Conservation (phyloP, 1,139 yeast genomes). For the Kodamaea ohmeri region DNA sequence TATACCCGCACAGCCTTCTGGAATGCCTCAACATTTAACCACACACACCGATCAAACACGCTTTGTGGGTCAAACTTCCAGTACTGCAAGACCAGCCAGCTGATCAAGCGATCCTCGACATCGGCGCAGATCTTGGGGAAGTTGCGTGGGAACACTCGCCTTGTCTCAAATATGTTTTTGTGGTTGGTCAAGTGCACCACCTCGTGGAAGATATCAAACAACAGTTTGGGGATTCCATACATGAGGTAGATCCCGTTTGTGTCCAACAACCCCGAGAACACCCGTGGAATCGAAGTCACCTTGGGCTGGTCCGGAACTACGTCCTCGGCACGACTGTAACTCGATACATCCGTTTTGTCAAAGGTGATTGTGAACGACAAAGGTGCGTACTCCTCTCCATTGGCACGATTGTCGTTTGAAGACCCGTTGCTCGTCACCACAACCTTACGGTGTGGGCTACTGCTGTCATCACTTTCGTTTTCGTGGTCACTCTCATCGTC, state of each 20-base stretch:
- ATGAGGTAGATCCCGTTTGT: constrained; percentile 33
- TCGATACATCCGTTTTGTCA: constrained; percentile 13
- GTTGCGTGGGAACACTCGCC: constrained; percentile 49
- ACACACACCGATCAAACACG: constrained; percentile 38
- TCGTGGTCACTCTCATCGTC: constrained; percentile 19
- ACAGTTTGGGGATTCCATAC: constrained; percentile 48
- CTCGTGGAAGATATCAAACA: constrained; percentile 45
- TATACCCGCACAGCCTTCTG: constrained; percentile 46
- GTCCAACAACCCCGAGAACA: constrained; percentile 12
- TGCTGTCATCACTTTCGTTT: constrained; percentile 14
- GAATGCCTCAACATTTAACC: constrained; percentile 37
- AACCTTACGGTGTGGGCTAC: constrained; percentile 19
- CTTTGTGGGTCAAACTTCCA: constrained; percentile 37
- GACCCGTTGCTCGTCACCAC: constrained; percentile 14
- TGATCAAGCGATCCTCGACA: constrained; percentile 45
- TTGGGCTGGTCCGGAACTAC: constrained; percentile 1
- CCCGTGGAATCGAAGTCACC: not conserved
- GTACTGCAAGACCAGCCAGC: constrained; percentile 40
- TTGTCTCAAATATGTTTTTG: constrained; percentile 45
- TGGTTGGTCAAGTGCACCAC: constrained; percentile 51
- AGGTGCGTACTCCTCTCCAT: constrained; percentile 17
- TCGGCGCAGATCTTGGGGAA: constrained; percentile 57
- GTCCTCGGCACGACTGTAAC: constrained; percentile 7
- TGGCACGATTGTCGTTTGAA: too few species aligned
- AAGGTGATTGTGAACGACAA: constrained; percentile 27